Evolutionary conservation across 495 filamentous ascomycete species (phyloP), one percentile per base, ranked within the genome.

Genomic region (Tuber aestivum): DNA sequence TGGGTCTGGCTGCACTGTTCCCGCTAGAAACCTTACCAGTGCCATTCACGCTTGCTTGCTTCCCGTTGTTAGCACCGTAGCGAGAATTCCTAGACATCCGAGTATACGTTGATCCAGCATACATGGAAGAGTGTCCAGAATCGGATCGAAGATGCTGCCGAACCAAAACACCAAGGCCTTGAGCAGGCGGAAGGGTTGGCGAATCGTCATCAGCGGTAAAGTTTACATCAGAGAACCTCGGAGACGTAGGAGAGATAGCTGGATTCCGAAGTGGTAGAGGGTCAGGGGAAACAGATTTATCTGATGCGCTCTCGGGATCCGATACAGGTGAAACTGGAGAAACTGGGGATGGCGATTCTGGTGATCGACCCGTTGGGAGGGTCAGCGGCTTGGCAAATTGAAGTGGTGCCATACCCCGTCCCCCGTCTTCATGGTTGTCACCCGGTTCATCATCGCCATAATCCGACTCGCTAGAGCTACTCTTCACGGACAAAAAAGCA

Each of bases 111-210:
- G 81, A 83, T 14, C 71, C 76, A 61, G 81, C 90, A 82, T 90
- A 92, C 69, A 95, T 87, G 0, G 94, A 95, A 37, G 94, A 97
- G 61, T 87, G 86, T 73, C 91, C 91, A 84, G 95, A 98, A 72
- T 92, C 89, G 21, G 89, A 89, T 37, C 95, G 91, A 21, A 99
- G 87, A 84, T 98, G 96, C 74, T 94, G 90, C 42, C 91, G 91
- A 50, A 97, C 90, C 83, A 97, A 87, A 32, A 92, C 92, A 81
- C 90, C 94, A 32, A 97, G 86, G 20, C 92, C 93, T 71, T 89
- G 84, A 0, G 86, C 87, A 14, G 93, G 89, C 16, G 91, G 91
- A 5, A 97, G 84, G 18, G 93, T 97, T 1, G 95, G 94, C 0
- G 94, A 97, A 81, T 97, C 93, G 23, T 83, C 76, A 44, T 81